Evolutionary conservation across 23 red algal genomes (phyloP), one percentile per base, ranked within the genome.

Genomic region (Porphyridium purpureum): DNA sequence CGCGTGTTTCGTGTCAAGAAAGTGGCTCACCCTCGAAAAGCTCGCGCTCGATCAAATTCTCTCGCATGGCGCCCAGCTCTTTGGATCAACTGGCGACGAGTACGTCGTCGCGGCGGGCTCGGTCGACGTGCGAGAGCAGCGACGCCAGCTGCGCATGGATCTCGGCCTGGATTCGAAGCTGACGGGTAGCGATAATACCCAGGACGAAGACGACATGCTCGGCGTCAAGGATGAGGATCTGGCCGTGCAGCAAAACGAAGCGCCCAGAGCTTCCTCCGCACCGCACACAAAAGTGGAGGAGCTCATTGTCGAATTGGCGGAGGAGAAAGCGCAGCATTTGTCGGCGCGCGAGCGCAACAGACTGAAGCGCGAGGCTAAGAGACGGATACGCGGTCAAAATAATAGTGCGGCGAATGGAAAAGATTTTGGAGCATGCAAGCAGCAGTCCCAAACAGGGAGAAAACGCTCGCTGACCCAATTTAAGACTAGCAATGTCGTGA

Each of bases 41-140:
- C 66, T 98, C 4, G 55, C 80, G 41, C 54, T 85, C 14, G 44
- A 59, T 7, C 33, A 54, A 4, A 42, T 98, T 5, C 59, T 98
- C 31, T 15, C 15, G 9, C 40, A 48, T 29, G 90, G 90, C 35
- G 74, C 70, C 9, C 63, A 70, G 61, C 52, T 98, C 15, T 64
- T 85, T 29, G 79, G 77, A 25, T 98, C 90, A 5, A 64, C 74
- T 24, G 90, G 90, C 25, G 63, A 66, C 44, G 77, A 98, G 29
- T 98, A 86, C 60, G n/a, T n/a, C n/a, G n/a, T n/a, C n/a, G 49
- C 54, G n/a, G 21, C 19, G 31, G 58, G 29, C 3, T 31, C 68
- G 27, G 41, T 57, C 17, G 76, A 98, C 49, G 47, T 86, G 35
- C 46, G 54, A 9, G 25, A 59, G 14, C 90, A 98, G 53, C 79